These are phyloP conservation scores for Colletotrichum cordylinicola DNA, from an alignment of 2,329 filamentous ascomycete genomes.

Conservation along the genomic window DNA sequence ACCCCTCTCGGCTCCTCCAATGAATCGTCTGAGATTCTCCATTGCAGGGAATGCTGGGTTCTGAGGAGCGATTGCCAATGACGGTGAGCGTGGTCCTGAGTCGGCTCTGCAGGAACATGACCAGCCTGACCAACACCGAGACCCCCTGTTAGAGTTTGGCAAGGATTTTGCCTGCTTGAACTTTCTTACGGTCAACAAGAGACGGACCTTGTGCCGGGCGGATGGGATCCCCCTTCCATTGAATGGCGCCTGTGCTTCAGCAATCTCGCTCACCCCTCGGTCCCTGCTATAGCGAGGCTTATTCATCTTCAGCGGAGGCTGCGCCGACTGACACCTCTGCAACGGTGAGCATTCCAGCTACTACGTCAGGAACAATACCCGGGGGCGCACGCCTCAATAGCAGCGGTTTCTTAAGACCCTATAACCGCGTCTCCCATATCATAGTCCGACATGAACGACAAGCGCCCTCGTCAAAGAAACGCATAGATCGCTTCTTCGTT, in stretches of 20 bases:
- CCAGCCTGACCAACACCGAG: neutral
- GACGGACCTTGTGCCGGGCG: neutral
- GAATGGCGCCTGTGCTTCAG: neutral
- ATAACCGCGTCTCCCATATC: neutral
- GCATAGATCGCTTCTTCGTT: neutral
- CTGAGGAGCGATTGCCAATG: neutral
- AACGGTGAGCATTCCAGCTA: neutral
- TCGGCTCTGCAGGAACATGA: conserved; percentile 8
- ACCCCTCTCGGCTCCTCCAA: neutral
- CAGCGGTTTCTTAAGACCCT: neutral
- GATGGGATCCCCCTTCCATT: neutral
- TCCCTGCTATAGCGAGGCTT: neutral
- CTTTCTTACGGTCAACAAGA: neutral
- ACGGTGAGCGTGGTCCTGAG: neutral
- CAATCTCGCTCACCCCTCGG: neutral
- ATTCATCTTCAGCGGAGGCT: neutral
- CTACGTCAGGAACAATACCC: neutral
- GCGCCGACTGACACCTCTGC: neutral
- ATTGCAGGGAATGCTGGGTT: neutral
- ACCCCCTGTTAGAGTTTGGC: neutral
- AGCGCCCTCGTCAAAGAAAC: neutral
- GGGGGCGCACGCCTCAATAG: neutral
- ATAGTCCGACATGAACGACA: neutral
- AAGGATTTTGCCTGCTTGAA: conserved; percentile 2
- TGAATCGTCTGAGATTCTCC: conserved; percentile 18